phyloP scores from a whole-genome alignment of 2,329 filamentous ascomycete species.

The Arthrobotrys sinensis region DNA sequence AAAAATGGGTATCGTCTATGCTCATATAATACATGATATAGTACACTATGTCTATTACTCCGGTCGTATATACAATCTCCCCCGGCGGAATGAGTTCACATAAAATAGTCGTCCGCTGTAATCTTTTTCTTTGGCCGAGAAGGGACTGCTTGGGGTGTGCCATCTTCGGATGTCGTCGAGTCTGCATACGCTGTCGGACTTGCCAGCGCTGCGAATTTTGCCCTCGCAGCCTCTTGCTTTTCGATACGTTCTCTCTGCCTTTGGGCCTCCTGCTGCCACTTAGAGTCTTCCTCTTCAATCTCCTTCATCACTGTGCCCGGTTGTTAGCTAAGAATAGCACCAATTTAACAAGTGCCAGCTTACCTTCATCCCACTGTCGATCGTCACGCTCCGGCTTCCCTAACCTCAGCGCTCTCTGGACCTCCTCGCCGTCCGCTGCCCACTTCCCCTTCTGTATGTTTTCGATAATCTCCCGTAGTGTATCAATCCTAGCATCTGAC shows the following conservation, averaged over 20 bases:
- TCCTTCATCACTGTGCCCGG: conserved; percentile 74
- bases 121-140: conserved; percentile 45
- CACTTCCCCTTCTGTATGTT: conserved; percentile 80
- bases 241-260: conserved; percentile 41
- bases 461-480: conserved; percentile 82
- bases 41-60: conserved; percentile 22
- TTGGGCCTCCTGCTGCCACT: conserved; percentile 68
- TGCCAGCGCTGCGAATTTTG: conserved; percentile 53
- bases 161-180: neutral
- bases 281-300: conserved; percentile 76
- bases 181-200: conserved; percentile 43
- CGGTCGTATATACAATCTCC: conserved; percentile 2
- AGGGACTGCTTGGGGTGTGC: conserved; percentile 5
- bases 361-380: conserved; percentile 87
- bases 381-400: conserved; percentile 81
- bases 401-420: conserved; percentile 84
- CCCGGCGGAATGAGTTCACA: conserved; percentile 24
- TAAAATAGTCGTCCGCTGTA: conserved; percentile 52
- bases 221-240: conserved; percentile 62
- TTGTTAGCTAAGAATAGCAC: conserved; percentile 27
- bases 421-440: conserved; percentile 75
- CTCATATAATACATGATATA: conserved; percentile 39
- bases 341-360: conserved; percentile 64
- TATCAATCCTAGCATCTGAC: conserved; percentile 82
- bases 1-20: conserved; percentile 35